A percentile compares a stretch with the other conserved stretches of the same genome.
Evolutionary conservation across 75 land plant species (phyloP).

Genomic region (Picea sitchensis): DNA sequence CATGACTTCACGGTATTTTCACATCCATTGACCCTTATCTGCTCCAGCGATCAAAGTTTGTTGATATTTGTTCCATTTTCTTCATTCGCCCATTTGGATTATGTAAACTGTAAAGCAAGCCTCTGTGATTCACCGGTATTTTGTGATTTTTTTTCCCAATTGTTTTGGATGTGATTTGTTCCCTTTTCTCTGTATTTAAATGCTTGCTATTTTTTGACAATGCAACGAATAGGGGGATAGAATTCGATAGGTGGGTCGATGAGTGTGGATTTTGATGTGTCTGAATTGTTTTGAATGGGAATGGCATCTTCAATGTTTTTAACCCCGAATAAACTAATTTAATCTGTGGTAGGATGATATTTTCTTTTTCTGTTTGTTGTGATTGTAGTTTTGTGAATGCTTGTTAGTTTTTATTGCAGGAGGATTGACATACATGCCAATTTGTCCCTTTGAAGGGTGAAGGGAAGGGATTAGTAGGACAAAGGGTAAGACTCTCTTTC

Average conservation of each 20-base stretch:
- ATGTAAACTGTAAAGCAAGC: background rate
- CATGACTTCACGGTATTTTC: background rate
- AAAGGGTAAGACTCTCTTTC: background rate
- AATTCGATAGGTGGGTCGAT: background rate
- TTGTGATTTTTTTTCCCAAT: no score
- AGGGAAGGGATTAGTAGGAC: background rate
- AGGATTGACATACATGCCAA: conserved; percentile 1
- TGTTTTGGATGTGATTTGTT: background rate
- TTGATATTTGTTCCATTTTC: background rate
- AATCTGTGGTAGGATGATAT: background rate
- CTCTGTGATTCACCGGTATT: background rate
- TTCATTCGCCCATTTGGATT: background rate
- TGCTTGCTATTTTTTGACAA: background rate
- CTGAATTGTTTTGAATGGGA: background rate
- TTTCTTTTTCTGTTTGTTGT: background rate
- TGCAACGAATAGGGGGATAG: background rate
- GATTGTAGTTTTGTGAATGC: background rate
- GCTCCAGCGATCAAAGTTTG: background rate
- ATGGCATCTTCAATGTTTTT: background rate
- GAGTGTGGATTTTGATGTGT: background rate
- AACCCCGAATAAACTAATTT: background rate
- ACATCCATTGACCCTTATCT: background rate
- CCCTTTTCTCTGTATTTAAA: background rate
- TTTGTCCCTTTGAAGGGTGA: background rate
- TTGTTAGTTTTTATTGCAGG: background rate